phyloP scores from a whole-genome alignment of 1,139 yeast species.

The Hemisphaericaspora xylofermentans region DNA sequence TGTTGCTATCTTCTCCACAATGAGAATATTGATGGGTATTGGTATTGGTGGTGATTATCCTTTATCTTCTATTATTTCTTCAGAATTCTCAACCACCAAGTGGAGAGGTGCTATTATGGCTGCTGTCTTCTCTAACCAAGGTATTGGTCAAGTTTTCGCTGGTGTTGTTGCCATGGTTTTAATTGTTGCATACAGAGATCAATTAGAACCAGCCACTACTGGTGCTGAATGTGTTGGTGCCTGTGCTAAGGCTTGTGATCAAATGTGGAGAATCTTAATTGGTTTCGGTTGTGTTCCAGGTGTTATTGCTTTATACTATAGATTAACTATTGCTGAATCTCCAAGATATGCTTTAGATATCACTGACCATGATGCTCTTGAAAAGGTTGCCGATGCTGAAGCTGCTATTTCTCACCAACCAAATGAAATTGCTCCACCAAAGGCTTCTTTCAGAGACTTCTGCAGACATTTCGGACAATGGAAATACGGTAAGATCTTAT shows the following conservation, averaged over 20 bases:
- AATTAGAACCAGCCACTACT: constrained; percentile 48
- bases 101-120: constrained; percentile 98
- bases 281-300: constrained; percentile 94
- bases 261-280: constrained; percentile 88
- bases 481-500: constrained; percentile 78
- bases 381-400: constrained; percentile 59
- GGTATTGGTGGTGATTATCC: constrained; percentile 99
- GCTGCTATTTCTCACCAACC: constrained; percentile 51
- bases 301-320: constrained; percentile 73
- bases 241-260: constrained; percentile 78
- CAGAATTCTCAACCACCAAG: constrained; percentile 86
- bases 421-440: constrained; percentile 50
- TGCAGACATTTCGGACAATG: constrained; percentile 75
- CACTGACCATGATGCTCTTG: constrained; percentile 52
- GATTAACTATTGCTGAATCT: constrained; percentile 91
- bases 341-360: constrained; percentile 87
- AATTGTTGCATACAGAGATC: constrained; percentile 69
- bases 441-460: constrained; percentile 63
- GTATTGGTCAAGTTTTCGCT: constrained; percentile 86
- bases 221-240: constrained; percentile 59
- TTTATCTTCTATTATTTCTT: constrained; percentile 86
- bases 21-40: constrained; percentile 84
- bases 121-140: constrained; percentile 91
- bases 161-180: constrained; percentile 76
- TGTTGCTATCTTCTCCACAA: constrained; percentile 69